Base-by-base conservation (phyloP, 805 yeast species). In the Wickerhamomyces bovis region DNA sequence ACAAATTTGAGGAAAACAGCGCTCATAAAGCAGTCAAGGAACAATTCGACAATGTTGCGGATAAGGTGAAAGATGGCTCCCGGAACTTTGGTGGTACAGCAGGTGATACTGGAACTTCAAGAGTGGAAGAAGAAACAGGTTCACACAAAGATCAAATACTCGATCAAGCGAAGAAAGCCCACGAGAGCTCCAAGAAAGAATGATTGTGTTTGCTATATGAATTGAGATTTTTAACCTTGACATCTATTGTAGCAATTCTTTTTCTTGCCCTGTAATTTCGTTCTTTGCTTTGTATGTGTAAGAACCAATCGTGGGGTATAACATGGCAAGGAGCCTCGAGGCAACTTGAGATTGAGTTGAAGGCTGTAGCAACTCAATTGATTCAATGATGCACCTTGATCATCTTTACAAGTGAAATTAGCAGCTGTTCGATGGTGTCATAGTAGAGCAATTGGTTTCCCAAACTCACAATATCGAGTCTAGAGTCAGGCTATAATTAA, bases 51-150 rank as follows among this genome's bases (percentile, higher is more conserved):
- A 22, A 39, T 2, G 9, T 23, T 8, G 39, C n/a, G 9, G 30
- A 39, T n/a, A 31, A 28, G 11, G 10, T 44, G 16, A 30, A 44
- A 30, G 42, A 44, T 9, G 16, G 23, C 9, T 39, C 49, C 23
- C 44, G 44, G 38, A 50, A 49, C 42, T 38, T 40, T 36, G 57
- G 54, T 23, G 56, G 57, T 19, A 36, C 49, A 15, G 55, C 54
- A 23, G 55, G 53, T 43, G 49, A 36, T 10, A 15, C 43, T 11
- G 43, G 40, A 15, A 42, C 39, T 3, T 43, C 53, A 15, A 50
- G 46, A 41, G 11, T 26, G n/a, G 39, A 45, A 5, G 46, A 51
- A 8, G 20, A 42, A 10, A 15, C 15, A 19, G 33, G 33, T 18
- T 18, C 36, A 16, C 46, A 49, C 43, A 28, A 41, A 11, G 52